These are phyloP conservation scores for Alternaria burnsii DNA, from an alignment of 2,329 filamentous ascomycete species.

Conservation along the genomic window DNA sequence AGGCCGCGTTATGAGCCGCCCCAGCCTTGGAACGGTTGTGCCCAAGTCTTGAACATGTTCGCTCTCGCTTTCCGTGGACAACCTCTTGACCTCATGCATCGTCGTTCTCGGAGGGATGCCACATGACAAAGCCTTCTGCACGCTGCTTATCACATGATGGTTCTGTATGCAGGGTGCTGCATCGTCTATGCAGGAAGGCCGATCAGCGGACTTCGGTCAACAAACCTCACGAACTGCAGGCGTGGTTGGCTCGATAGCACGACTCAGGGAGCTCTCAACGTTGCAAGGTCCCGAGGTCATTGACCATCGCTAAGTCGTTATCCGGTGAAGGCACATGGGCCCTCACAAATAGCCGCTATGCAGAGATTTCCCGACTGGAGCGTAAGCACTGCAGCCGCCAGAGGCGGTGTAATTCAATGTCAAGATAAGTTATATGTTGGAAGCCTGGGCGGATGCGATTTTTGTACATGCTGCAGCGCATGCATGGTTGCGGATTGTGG, in stretches of 20 bases:
- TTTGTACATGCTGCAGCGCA: not conserved
- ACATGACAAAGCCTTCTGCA: constrained; percentile 15
- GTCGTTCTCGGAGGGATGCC: constrained; percentile 7
- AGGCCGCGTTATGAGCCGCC: constrained; percentile 4
- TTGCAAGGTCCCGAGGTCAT: constrained; percentile 1
- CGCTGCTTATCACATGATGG: constrained; percentile 23
- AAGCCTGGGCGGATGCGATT: not conserved
- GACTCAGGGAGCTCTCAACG: not conserved
- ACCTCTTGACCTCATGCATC: not conserved
- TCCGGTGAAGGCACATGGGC: constrained; percentile 3
- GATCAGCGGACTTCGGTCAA: constrained; percentile 15
- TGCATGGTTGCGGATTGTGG: not conserved
- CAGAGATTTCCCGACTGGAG: not conserved
- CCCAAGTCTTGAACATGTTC: not conserved
- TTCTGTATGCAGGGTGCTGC: constrained; percentile 9
- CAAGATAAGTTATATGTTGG: not conserved
- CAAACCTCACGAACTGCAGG: not conserved
- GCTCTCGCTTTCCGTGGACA: constrained; percentile 1
- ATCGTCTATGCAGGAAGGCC: constrained; percentile 10
- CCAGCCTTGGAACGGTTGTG: constrained; percentile 2
- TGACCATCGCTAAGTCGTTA: not conserved
- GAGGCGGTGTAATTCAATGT: not conserved
- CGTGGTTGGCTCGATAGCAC: constrained; percentile 5
- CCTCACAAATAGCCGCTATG: not conserved
- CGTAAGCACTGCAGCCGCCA: not conserved